phyloP scores from a whole-genome alignment of 2,329 filamentous ascomycete species.

The Zalaria sp. region DNA sequence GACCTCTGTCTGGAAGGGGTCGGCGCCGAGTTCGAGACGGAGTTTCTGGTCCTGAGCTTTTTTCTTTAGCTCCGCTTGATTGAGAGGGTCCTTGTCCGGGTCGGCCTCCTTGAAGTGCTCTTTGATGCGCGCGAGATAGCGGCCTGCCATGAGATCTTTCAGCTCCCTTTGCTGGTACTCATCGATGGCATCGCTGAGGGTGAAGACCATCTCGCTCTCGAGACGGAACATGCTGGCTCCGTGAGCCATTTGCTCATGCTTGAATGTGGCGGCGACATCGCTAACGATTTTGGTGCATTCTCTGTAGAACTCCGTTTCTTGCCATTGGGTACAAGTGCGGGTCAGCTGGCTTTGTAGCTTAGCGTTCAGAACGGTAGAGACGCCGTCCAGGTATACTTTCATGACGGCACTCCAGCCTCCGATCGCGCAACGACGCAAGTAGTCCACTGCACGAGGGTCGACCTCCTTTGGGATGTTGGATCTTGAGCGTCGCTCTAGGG shows the following conservation, averaged over 20 bases:
- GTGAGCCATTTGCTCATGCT: constrained; percentile 13
- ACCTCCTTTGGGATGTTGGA: constrained; percentile 20
- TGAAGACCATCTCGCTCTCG: constrained; percentile 22
- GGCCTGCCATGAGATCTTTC: constrained; percentile 12
- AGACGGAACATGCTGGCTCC: constrained; percentile 14
- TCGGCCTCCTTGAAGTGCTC: constrained; percentile 14
- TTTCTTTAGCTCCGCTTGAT: constrained; percentile 15
- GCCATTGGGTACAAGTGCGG: constrained; percentile 15
- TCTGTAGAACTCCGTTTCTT: constrained; percentile 16
- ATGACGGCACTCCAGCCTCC: constrained; percentile 17
- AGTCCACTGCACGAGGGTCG: constrained; percentile 18
- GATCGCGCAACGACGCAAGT: constrained; percentile 16
- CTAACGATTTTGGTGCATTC: constrained; percentile 13
- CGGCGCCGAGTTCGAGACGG: constrained; percentile 33
- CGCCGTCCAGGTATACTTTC: constrained; percentile 13
- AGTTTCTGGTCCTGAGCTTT: constrained; percentile 13
- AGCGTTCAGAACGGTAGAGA: constrained; percentile 12
- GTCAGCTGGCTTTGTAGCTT: constrained; percentile 9
- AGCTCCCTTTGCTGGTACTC: constrained; percentile 9
- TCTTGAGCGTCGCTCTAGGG: constrained; percentile 13
- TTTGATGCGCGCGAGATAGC: constrained; percentile 13
- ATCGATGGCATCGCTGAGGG: constrained; percentile 14
- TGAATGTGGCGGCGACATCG: constrained; percentile 13
- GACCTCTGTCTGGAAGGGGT: constrained; percentile 47
- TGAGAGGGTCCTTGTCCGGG: constrained; percentile 7